phyloP scores from a whole-genome alignment of 352 stramenopile species.

The Halophytophthora batemanensis region DNA sequence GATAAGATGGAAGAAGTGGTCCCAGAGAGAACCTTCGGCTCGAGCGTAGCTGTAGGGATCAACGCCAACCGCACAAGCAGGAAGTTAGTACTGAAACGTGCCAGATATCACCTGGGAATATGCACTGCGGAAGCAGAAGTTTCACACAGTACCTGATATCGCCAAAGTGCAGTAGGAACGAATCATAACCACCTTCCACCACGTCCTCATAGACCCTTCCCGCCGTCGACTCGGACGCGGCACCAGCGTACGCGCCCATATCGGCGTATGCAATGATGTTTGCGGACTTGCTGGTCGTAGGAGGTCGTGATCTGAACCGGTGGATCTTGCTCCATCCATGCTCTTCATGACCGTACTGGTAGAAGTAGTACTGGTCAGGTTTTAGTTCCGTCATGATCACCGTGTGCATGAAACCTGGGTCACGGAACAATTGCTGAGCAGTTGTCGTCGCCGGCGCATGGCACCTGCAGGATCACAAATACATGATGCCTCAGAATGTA shows the following conservation, averaged over 20 bases:
- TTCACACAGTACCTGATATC: conserved; percentile 53
- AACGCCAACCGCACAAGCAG: neutral
- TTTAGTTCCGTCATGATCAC: conserved; percentile 48
- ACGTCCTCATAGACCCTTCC: conserved; percentile 55
- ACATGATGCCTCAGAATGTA: neutral
- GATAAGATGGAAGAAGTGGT: conserved; percentile 74
- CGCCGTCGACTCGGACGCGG: conserved; percentile 54
- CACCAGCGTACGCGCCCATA: conserved; percentile 49
- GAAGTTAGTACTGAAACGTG: no score
- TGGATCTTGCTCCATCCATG: conserved; percentile 42
- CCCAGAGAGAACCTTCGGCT: conserved; percentile 58
- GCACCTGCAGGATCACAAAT: conserved; percentile 30
- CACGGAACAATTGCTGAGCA: conserved; percentile 41
- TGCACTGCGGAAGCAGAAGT: neutral
- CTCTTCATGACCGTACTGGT: conserved; percentile 55
- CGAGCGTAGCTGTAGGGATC: conserved; percentile 55
- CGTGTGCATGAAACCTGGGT: conserved; percentile 66
- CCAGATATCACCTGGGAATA: neutral
- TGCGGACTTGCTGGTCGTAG: conserved; percentile 23
- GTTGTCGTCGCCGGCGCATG: conserved; percentile 46
- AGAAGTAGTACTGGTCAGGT: conserved; percentile 47
- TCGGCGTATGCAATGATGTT: conserved; percentile 67
- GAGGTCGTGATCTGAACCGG: conserved; percentile 40
- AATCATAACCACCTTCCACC: conserved; percentile 48
- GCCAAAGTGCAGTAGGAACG: conserved; percentile 73